These are phyloP conservation scores for Emmonsia crescens DNA, from an alignment of 2,329 filamentous ascomycete species.

Conservation along the genomic window DNA sequence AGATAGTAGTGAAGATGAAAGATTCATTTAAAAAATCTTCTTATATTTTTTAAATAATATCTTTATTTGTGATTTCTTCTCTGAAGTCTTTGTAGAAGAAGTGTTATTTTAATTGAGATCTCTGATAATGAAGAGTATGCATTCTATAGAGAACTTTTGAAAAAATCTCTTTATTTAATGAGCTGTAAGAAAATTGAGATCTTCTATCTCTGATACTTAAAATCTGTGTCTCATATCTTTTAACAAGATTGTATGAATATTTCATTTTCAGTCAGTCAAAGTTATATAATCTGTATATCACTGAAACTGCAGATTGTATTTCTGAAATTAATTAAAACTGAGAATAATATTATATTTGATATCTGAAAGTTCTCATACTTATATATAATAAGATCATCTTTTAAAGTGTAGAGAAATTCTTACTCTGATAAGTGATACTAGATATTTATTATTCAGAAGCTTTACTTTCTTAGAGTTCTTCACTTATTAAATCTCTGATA, in stretches of 20 bases:
- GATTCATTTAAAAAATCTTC: not conserved
- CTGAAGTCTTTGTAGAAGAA: not conserved
- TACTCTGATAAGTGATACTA: not conserved
- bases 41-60: not conserved
- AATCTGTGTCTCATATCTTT: not conserved
- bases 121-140: not conserved
- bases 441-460: not conserved
- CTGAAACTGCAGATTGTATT: not conserved
- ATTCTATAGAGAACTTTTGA: not conserved
- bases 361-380: not conserved
- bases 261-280: not conserved
- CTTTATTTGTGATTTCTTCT: not conserved
- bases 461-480: not conserved
- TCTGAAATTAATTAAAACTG: not conserved
- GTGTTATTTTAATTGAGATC: not conserved
- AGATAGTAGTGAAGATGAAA: not conserved
- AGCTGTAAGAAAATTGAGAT: not conserved
- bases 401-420: not conserved
- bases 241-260: not conserved
- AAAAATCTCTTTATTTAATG: not conserved
- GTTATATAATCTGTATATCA: not conserved
- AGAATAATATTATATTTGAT: not conserved
- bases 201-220: not conserved
- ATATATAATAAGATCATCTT: not conserved
- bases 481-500: not conserved